phyloP scores from a whole-genome alignment of 805 yeast genomes.

The Nakazawaea molendinolei region DNA sequence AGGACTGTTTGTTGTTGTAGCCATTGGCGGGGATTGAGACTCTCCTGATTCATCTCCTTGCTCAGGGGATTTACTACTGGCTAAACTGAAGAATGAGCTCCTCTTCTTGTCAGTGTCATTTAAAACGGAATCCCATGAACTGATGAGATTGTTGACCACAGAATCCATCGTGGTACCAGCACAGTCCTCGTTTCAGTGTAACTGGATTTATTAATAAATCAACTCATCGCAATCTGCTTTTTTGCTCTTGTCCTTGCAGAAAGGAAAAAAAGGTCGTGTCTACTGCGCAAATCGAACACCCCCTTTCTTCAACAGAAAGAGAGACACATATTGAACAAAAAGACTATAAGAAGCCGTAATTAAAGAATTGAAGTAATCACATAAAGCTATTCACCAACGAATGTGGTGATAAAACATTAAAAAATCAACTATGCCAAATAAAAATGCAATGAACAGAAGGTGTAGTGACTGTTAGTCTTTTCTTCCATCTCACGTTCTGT shows the following conservation, averaged over 20 bases:
- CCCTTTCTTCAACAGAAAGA: no score
- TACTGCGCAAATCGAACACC: neutral
- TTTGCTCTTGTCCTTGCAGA: neutral
- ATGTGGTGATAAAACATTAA: no score
- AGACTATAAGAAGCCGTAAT: no score
- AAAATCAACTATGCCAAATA: no score
- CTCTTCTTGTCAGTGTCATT: conserved; percentile 8
- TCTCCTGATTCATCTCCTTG: neutral
- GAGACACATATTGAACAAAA: no score
- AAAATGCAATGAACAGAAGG: no score
- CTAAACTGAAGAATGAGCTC: conserved; percentile 6
- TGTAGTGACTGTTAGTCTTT: no score
- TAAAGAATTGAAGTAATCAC: no score
- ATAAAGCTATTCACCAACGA: no score
- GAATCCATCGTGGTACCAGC: conserved; percentile 17
- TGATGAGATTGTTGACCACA: conserved; percentile 21
- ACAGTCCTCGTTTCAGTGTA: neutral
- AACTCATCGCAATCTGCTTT: conserved; percentile 8
- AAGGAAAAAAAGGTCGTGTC: neutral
- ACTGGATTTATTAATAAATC: conserved; percentile 1
- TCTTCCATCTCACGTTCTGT: no score
- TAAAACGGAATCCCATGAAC: conserved; percentile 20
- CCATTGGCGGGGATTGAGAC: conserved; percentile 10
- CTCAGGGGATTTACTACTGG: neutral
- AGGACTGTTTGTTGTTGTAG: neutral